Base-by-base conservation (phyloP, 2,329 filamentous ascomycete species). In the Taxawa tesnikishii region DNA sequence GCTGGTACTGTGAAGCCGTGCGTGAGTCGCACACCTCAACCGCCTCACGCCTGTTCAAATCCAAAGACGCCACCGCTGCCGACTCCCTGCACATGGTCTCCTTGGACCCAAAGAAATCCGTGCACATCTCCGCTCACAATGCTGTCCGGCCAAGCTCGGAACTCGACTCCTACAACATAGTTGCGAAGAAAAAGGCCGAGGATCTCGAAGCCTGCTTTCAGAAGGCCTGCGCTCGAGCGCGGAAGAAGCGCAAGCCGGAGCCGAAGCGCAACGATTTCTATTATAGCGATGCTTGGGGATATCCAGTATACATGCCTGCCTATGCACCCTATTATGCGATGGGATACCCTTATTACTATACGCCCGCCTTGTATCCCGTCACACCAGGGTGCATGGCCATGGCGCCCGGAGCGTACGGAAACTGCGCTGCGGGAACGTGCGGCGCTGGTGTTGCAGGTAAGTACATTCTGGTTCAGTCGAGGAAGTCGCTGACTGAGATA, bases 1-100 rank as follows among this genome's bases (percentile, higher is more conserved):
- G 82, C 53, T 87, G 81, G 80, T 84, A 87, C 52, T 92, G 83
- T 55, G 83, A 90, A 54, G 68, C 75, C 4, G 67, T 77, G 32
- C 72, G 79, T 19, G 60, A 71, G 26, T 58, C 67, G 2, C 64
- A 75, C 44, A 61, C 71, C 2, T 65, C 61, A 8, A 50, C 58
- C 2, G 41, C 69, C 2, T 59, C 57, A 4, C 58, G 56, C 12
- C 43, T 63, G 2, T 56, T 76, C 11, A 59, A 62, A 5, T 43
- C 61, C 5, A 65, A 62, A 1, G 59, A 47, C 14, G 46, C 48
- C 38, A 42, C 56, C 48, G 63, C 34, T 39, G 54, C 31, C 2
- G 40, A 43, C 12, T 35, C 43, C 4, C 27, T 62, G 2, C 53
- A 60, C 17, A 46, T 50, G 15, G 49, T 70, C 0, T 66, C 72